Evolutionary conservation across 2,329 filamentous ascomycete species (phyloP).

Genomic region (Pseudogymnoascus sp.): DNA sequence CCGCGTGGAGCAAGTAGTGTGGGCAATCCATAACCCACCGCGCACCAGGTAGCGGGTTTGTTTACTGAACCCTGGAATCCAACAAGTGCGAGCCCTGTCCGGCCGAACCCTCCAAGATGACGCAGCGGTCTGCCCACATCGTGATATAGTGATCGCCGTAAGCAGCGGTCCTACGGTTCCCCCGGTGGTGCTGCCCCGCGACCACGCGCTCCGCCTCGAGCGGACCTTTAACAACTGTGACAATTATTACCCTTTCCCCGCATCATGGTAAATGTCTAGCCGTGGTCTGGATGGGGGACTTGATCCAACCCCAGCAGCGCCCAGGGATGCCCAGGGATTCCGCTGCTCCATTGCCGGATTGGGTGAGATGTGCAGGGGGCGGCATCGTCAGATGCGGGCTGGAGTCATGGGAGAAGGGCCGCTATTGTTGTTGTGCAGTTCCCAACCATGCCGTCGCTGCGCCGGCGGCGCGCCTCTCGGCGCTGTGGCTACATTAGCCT

Average conservation of each 20-base stretch:
- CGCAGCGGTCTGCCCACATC: neutral
- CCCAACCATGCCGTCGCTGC: neutral
- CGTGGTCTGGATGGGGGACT: neutral
- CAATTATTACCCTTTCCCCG: neutral
- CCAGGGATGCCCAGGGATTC: neutral
- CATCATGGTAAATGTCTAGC: neutral
- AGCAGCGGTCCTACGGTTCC: neutral
- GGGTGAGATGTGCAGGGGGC: neutral
- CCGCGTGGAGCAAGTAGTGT: neutral
- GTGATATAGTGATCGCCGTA: slow-evolving; percentile 6
- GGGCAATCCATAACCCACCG: neutral
- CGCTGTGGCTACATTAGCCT: neutral
- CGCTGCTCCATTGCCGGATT: neutral
- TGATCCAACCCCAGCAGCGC: neutral
- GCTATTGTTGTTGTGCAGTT: neutral
- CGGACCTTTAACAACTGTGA: neutral
- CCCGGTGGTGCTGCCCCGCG: neutral
- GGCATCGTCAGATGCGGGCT: slow-evolving; percentile 7
- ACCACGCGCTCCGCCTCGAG: neutral
- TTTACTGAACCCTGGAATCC: neutral
- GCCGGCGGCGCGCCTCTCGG: neutral
- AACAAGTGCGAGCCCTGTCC: neutral
- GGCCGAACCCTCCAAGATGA: neutral
- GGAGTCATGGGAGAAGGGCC: neutral
- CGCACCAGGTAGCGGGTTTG: slow-evolving; percentile 3